Evolutionary conservation across 768 basidiomycete species (phyloP), one percentile per base, ranked within the genome.

Genomic region (Cystobasidiopsis lactophilus): DNA sequence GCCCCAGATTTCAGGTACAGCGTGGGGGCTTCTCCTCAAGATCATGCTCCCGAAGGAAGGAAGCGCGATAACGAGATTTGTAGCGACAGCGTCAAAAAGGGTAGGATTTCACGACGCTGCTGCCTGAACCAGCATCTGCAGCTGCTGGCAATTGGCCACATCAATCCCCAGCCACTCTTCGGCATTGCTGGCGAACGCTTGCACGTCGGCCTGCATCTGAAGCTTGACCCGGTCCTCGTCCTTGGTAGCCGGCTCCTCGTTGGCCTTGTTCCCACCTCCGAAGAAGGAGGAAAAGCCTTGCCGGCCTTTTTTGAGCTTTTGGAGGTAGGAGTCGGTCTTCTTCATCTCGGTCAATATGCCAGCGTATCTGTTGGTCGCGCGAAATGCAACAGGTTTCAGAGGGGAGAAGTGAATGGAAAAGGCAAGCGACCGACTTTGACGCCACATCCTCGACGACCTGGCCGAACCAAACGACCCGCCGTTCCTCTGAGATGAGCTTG

Each of bases 241-340:
- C 16, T 75, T 75, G 47, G 76, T 74, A 51, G 91, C 82, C 31
- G 85, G 76, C 60, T 88, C 76, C 49, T 83, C 82, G 26, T 81
- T 78, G 2, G 72, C 57, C 45, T 68, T 70, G 1, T 63, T 43
- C 7, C 55, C 58, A 3, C 64, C 61, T 27, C 81, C 75, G 60
- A 96, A 93, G 24, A 93, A 70, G 3, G 84, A 83, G 65, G 85
- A 82, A 19, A 60, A 49, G 19, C 59, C 60, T 59, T 80, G 84
- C 62, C 83, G 85, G 40, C 82, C 80, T 65, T 83, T 91, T 63
- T 88, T 86, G 59, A 91, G 72, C 35, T 82, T 75, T 37, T 80
- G 73, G 24, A 96, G 69, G 11, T 84, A 80, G 63, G 88, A 86
- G 58, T 95, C 86, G 7, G 85, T 85, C 70, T 91, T 91, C 66